phyloP scores from a whole-genome alignment of 345 rosid species.

The Aurinia saxatilis region DNA sequence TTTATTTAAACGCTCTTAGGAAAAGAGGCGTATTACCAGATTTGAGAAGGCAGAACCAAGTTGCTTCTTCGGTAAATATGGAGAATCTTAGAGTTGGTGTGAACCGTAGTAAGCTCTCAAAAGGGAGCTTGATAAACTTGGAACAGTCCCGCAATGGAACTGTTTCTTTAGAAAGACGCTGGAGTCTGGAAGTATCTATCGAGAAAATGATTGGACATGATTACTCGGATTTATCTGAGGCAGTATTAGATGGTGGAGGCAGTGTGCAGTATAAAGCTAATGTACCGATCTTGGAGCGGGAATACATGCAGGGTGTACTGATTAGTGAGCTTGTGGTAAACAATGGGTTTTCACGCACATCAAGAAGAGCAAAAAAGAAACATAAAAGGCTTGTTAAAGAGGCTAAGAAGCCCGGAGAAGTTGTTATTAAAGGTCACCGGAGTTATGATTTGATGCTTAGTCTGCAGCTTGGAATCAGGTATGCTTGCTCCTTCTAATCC shows the following conservation, averaged over 20 bases:
- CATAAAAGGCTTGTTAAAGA: constrained; percentile 69
- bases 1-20: constrained; percentile 71
- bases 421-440: constrained; percentile 91
- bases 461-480: constrained; percentile 98
- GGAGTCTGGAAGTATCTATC: constrained; percentile 97
- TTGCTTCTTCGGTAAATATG: constrained; percentile 66
- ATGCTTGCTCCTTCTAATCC: constrained; percentile 16
- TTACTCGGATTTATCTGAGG: constrained; percentile 51
- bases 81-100: constrained; percentile 47
- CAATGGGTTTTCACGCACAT: constrained; percentile 51
- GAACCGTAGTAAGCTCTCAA: constrained; percentile 42
- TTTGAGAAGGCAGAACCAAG: constrained; percentile 59
- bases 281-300: constrained; percentile 75
- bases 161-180: constrained; percentile 83
- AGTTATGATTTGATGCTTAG: constrained; percentile 96
- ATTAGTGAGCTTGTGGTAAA: constrained; percentile 82
- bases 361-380: constrained; percentile 70
- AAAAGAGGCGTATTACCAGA: constrained; percentile 87
- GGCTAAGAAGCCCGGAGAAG: constrained; percentile 87
- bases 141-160: constrained; percentile 66
- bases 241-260: constrained; percentile 35
- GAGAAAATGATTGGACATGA: constrained; percentile 91
- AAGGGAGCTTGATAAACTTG: constrained; percentile 64
- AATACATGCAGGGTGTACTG: constrained; percentile 95
- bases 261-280: constrained; percentile 34